Base-by-base conservation (phyloP, 2,329 filamentous ascomycete genomes). In the Stylonectria norvegica region DNA sequence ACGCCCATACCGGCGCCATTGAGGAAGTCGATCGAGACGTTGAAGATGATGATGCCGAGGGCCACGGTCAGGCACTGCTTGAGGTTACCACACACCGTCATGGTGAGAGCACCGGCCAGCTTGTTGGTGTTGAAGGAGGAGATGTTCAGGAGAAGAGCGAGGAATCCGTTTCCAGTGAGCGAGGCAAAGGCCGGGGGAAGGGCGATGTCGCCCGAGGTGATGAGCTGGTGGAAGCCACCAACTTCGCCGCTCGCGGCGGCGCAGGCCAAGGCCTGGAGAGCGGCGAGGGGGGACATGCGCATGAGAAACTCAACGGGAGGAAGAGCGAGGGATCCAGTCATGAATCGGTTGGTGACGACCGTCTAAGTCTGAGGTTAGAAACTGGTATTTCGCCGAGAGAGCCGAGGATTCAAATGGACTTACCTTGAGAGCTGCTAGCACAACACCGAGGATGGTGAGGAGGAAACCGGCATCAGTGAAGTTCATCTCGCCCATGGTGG, bases 321-420 rank as follows among this genome's bases (percentile, higher is more conserved):
- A 4, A 82, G 70, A 15, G 72, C 69, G 19, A 82, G 68, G 4
- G 71, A 69, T 20, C 78, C 78, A 7, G 79, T 83, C 75, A 82
- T 80, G 53, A 83, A 72, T 53, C 76, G 73, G 62, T 83, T 83
- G 23, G 79, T 81, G 20, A 76, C 76, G 22, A 83, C 75, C 2
- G 78, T 82, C 69, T 72, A 38, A 7, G 15, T 11, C 10, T 14
- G 4, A 31, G 12, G 42, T 63, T 36, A 59, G 53, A 27, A 17
- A 34, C 14, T 7, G 10, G 19, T n/a, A n/a, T n/a, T n/a, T n/a
- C 16, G 30, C 23, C 16, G 18, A 9, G 2, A 15, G 9, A n/a
- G 5, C 3, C 17, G n/a, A 6, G 20, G 19, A 15, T 17, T 5
- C 27, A 31, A 18, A 8, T 18, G 22, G 32, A 44, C 58, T 18